Base-by-base conservation (phyloP, 2,329 filamentous ascomycete genomes). In the Curvularia spicifera region DNA sequence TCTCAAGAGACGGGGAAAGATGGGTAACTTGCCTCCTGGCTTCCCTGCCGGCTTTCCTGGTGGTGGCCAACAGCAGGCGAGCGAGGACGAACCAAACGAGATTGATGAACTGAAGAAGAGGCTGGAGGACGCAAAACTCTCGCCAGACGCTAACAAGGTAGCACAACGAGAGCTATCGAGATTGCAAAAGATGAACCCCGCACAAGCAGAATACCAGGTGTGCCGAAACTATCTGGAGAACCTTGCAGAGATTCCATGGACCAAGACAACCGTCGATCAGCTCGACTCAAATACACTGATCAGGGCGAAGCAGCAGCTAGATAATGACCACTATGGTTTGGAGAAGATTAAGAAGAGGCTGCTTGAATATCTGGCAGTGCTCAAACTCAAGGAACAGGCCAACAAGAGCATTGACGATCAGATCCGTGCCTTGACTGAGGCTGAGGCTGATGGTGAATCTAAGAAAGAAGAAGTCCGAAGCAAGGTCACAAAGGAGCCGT, bases 271-370 rank as follows among this genome's bases (percentile, higher is more conserved):
- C 0, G 89, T 95, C 60, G 94, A 98, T 71, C 88, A 92, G 31
- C 85, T 99, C 3, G 92, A 93, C 7, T 85, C 87, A 0, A 89
- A 92, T 9, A 97, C 93, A 0, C 77, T 98, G 56, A 83, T 85
- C 57, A 85, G 85, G 67, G 95, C 95, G 6, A 87, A 92, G 53
- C 91, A 93, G 78, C 95, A 98, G 76, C 85, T 99, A 5, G 93
- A 99, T 70, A 89, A 96, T 63, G 95, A 99, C 72, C 95, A 99
- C 76, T 98, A 98, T 68, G 95, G 95, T 0, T 82, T 99, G 13
- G 93, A 98, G 61, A 96, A 94, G 78, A 94, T 99, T 72, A 99
- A 99, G 86, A 97, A 97, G 84, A 86, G 95, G 43, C 79, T 99
- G 22, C 84, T 99, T 5, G 96, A 98, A 76, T 99, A 99, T 73